Evolutionary conservation across 2,329 filamentous ascomycete genomes (phyloP).

Genomic region (Diaporthe batatas): DNA sequence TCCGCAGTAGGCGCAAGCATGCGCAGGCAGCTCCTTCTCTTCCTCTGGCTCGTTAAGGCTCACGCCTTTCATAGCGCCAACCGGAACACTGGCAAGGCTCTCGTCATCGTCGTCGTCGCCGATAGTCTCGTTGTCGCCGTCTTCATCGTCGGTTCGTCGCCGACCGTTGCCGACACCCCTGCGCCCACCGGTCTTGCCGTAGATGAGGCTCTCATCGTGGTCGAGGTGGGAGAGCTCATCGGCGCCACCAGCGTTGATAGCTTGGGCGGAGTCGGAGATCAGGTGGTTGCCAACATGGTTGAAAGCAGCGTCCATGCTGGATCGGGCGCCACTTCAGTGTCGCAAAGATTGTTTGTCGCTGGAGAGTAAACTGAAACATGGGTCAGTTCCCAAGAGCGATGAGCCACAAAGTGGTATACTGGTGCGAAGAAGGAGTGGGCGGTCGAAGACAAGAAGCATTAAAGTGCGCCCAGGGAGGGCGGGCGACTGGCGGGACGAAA

Average conservation of each 20-base stretch:
- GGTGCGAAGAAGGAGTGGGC: neutral
- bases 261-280: conserved; percentile 84
- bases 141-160: conserved; percentile 83
- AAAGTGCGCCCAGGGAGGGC: conserved; percentile 9
- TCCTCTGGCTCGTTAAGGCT: conserved; percentile 75
- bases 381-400: conserved; percentile 4
- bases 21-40: conserved; percentile 89
- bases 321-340: conserved; percentile 44
- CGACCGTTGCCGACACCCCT: conserved; percentile 61
- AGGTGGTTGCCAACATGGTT: conserved; percentile 89
- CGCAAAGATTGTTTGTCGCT: conserved; percentile 41
- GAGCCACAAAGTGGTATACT: neutral
- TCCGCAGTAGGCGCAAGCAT: conserved; percentile 98
- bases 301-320: conserved; percentile 82
- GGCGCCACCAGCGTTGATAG: conserved; percentile 87
- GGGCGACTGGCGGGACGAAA: neutral
- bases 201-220: conserved; percentile 84
- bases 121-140: conserved; percentile 86
- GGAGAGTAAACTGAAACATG: neutral
- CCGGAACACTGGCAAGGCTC: conserved; percentile 82
- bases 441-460: neutral
- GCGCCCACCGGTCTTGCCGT: conserved; percentile 74
- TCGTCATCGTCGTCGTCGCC: conserved; percentile 82
- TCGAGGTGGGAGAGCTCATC: conserved; percentile 80
- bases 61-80: conserved; percentile 79